Base-by-base conservation (phyloP, 1,284 basidiomycete species). In the Cryptococcus depauperatus region DNA sequence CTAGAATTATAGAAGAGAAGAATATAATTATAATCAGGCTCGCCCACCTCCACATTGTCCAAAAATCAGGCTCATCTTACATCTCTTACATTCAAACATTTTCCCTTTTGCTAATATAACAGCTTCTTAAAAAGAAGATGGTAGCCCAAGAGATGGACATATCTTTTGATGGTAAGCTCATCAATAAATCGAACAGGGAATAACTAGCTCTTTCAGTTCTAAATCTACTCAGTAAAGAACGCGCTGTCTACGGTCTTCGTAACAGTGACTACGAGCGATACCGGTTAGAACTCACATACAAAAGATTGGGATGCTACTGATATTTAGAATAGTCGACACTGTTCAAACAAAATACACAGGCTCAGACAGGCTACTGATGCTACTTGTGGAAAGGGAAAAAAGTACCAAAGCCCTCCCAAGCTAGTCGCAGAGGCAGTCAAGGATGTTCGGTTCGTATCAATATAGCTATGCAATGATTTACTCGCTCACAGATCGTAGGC, bases 361-460 rank as follows among this genome's bases (percentile, higher is more conserved):
- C 74, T 95, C 40, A 80, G 91, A 50, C 84, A 84, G 30, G 77
- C 81, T 1, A 77, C 92, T 44, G 85, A 85, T 61, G 78, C 83
- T 68, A 91, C 87, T 10, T 87, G 91, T 57, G 89, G 88, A 13
- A 89, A 85, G 64, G n/a, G n/a, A 87, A 82, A 83, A 58, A 84
- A 85, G 39, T 96, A 88, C 76, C 92, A 88, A 73, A 85, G 85
- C 59, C 64, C 83, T 19, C 77, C 85, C 11, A 69, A 78, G 9
- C 64, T 88, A 41, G 79, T 76, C 21, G 69, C 76, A 13, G 83
- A 84, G 16, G 76, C 71, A 39, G 74, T 83, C 56, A 84, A 80
- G 64, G 82, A 85, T 55, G 84, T 82, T 64, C 83, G 88, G 88
- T 91, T 64, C 68, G 86, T 76, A 16, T 10, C 27, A 14, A n/a